A percentile compares a stretch with the other conserved stretches of the same genome.
These are phyloP conservation scores for Xylaria sp. DNA, from an alignment of 2,329 filamentous ascomycete genomes.

Conservation along the genomic window DNA sequence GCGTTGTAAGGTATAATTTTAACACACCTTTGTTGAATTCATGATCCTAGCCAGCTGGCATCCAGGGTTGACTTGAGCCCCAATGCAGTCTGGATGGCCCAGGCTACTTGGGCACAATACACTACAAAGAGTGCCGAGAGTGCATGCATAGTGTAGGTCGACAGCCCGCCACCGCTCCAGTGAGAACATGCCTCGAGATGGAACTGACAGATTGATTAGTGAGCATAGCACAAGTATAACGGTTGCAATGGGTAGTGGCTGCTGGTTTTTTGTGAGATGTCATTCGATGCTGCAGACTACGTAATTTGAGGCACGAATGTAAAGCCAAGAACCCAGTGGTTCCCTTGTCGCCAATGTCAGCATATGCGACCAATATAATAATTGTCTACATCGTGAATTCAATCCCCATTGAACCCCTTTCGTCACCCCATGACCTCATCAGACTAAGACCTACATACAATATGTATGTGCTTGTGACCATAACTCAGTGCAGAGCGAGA, in stretches of 20 bases:
- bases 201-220: background rate
- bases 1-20: background rate
- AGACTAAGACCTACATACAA: background rate
- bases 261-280: conserved; percentile 1
- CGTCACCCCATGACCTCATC: conserved; percentile 14
- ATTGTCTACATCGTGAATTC: no score
- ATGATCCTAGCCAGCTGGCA: conserved; percentile 15
- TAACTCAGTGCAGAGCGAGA: no score
- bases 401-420: no score
- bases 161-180: background rate
- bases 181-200: background rate
- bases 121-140: conserved; percentile 11
- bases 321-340: background rate
- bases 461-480: background rate
- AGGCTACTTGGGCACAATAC: conserved; percentile 20
- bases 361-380: no score
- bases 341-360: background rate
- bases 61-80: conserved; percentile 21
- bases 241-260: no score
- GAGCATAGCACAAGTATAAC: background rate
- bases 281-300: background rate
- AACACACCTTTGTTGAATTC: conserved; percentile 1
- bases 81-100: conserved; percentile 14
- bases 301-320: background rate
- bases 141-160: background rate